Evolutionary conservation across 2,329 filamentous ascomycete genomes (phyloP).

Genomic region (Gremmenia infestans): DNA sequence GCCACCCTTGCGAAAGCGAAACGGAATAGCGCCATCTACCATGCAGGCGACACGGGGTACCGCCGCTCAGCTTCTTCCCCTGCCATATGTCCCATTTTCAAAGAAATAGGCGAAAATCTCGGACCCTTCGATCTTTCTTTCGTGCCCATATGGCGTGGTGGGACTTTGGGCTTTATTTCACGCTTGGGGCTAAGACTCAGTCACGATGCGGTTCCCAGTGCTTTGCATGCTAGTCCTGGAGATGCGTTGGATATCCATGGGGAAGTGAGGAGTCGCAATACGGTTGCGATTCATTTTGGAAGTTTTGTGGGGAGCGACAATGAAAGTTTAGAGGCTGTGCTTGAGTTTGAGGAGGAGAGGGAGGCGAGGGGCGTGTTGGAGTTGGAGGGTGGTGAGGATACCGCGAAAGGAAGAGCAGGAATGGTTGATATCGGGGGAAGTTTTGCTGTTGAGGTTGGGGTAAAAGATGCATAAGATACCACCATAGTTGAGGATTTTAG

Average conservation of each 20-base stretch:
- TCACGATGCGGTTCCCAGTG: constrained; percentile 18
- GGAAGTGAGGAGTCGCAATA: constrained; percentile 15
- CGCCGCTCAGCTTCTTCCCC: constrained; percentile 60
- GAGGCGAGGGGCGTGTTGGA: constrained; percentile 6
- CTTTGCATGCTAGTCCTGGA: constrained; percentile 16
- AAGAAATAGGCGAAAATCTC: constrained; percentile 71
- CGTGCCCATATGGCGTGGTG: constrained; percentile 69
- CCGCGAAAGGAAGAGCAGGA: constrained; percentile 12
- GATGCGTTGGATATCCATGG: constrained; percentile 21
- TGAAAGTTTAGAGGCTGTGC: constrained; percentile 17
- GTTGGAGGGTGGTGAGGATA: constrained; percentile 5
- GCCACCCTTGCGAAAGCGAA: constrained; percentile 50
- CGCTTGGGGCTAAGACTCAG: constrained; percentile 17
- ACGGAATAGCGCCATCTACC: constrained; percentile 84
- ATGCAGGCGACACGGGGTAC: constrained; percentile 62
- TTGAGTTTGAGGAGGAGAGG: constrained; percentile 20
- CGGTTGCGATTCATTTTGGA: constrained; percentile 20
- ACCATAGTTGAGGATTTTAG: too few species aligned
- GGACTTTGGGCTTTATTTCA: constrained; percentile 19
- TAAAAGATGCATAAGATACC: not conserved
- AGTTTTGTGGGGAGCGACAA: constrained; percentile 23
- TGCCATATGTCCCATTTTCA: constrained; percentile 73
- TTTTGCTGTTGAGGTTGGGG: constrained; percentile 13
- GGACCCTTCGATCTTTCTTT: constrained; percentile 86
- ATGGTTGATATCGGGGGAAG: constrained; percentile 20